Percentiles rank a stretch among this genome's conserved stretches.
Evolutionary conservation across 495 filamentous ascomycete genomes (phyloP).

Genomic region (Talaromyces wortmannii): DNA sequence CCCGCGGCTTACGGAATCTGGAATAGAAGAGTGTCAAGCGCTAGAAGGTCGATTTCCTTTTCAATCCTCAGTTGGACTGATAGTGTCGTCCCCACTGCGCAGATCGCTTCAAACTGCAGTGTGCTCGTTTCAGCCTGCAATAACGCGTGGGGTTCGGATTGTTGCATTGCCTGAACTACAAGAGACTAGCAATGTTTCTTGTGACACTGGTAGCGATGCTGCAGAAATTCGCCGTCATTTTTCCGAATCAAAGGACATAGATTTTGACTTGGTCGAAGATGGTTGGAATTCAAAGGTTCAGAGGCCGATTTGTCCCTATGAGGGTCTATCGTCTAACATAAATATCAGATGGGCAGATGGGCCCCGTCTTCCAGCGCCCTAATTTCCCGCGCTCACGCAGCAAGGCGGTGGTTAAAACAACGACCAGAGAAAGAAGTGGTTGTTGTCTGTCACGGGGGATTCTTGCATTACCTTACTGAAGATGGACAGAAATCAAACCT

Average conservation of each 20-base stretch:
- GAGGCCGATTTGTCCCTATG: not conserved
- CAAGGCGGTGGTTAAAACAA: slow-evolving; percentile 50
- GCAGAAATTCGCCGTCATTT: slow-evolving; percentile 31
- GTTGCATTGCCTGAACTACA: slow-evolving; percentile 63
- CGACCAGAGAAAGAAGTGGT: slow-evolving; percentile 45
- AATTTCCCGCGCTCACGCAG: slow-evolving; percentile 46
- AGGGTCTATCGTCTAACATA: not conserved
- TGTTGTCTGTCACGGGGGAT: slow-evolving; percentile 55
- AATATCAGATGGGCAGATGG: slow-evolving; percentile 33
- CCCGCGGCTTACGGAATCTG: slow-evolving; percentile 69
- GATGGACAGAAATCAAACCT: slow-evolving; percentile 36
- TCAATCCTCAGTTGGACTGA: slow-evolving; percentile 49
- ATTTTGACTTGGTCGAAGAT: slow-evolving; percentile 42
- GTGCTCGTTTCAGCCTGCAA: slow-evolving; percentile 43
- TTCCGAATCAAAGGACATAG: slow-evolving; percentile 28
- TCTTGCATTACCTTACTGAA: slow-evolving; percentile 63
- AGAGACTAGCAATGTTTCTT: slow-evolving; percentile 57
- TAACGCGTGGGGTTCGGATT: slow-evolving; percentile 31
- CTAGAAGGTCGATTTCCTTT: slow-evolving; percentile 57
- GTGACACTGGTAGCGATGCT: slow-evolving; percentile 54
- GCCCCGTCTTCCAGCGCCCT: slow-evolving; percentile 43
- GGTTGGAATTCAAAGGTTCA: slow-evolving; percentile 55
- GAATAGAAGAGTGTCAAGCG: slow-evolving; percentile 63
- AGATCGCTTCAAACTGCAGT: slow-evolving; percentile 66
- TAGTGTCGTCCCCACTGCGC: slow-evolving; percentile 64